Conservation (phyloP, 2,329 filamentous ascomycete species). For the Arthrobotrys sphaeroides region DNA sequence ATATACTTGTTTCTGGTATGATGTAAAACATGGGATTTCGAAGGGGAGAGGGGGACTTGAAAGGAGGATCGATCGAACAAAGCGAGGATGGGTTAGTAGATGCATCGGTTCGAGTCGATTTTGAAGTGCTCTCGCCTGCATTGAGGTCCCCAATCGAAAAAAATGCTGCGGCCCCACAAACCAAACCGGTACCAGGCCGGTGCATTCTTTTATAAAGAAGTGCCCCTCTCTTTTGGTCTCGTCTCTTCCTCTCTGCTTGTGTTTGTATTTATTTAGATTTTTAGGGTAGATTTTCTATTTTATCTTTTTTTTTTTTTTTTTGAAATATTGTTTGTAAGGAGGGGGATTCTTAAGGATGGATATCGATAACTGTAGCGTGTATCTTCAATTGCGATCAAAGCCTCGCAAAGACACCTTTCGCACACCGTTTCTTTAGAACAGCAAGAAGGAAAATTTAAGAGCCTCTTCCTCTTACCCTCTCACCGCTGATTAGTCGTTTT, state of each 20-base stretch:
- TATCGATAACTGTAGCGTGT: not conserved
- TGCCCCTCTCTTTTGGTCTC: slow-evolving; percentile 17
- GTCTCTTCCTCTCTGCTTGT: not conserved
- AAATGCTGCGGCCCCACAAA: slow-evolving; percentile 17
- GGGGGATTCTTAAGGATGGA: slow-evolving; percentile 3
- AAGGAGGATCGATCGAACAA: not conserved
- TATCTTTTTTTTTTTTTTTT: not conserved
- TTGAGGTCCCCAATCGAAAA: not conserved
- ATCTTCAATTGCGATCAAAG: slow-evolving; percentile 22
- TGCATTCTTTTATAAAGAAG: slow-evolving; percentile 31
- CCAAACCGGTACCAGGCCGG: slow-evolving; percentile 16
- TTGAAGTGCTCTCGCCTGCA: not conserved
- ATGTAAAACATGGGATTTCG: not conserved
- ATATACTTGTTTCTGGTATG: not conserved
- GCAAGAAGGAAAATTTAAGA: not conserved
- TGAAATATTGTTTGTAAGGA: not conserved
- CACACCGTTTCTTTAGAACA: slow-evolving; percentile 21
- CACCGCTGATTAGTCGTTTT: no score
- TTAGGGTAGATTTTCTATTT: slow-evolving; percentile 3
- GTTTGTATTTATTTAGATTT: slow-evolving; percentile 11
- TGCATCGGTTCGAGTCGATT: not conserved
- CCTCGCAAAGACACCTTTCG: not conserved
- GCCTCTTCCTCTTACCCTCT: not conserved
- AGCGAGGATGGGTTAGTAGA: no score
- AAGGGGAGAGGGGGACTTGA: not conserved